Conservation (phyloP, 192 early-diverging fungal genomes). For the Entomortierella parvispora region DNA sequence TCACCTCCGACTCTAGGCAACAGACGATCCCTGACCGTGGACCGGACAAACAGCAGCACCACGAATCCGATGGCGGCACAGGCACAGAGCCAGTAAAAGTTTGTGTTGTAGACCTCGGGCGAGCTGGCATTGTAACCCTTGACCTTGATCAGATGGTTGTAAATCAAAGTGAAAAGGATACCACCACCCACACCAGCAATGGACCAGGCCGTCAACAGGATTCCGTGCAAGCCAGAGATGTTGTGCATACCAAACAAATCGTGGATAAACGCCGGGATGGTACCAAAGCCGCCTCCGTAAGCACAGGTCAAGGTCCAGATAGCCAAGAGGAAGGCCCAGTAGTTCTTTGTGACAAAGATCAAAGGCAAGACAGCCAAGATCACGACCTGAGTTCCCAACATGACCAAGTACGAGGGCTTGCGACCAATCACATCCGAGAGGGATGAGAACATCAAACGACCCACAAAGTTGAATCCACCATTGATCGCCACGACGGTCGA, state of each 20-base stretch:
- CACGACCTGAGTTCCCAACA: slow-evolving; percentile 65
- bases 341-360: slow-evolving; percentile 64
- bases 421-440: slow-evolving; percentile 71
- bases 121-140: slow-evolving; percentile 56
- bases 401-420: slow-evolving; percentile 72
- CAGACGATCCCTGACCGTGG: slow-evolving; percentile 72
- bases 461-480: slow-evolving; percentile 70
- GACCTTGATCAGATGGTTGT: slow-evolving; percentile 59
- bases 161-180: slow-evolving; percentile 70
- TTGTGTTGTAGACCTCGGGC: slow-evolving; percentile 61
- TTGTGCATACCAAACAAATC: slow-evolving; percentile 83
- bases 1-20: slow-evolving; percentile 74
- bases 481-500: slow-evolving; percentile 68
- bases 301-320: slow-evolving; percentile 71
- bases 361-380: slow-evolving; percentile 67
- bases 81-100: slow-evolving; percentile 79
- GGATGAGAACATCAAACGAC: slow-evolving; percentile 62
- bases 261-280: slow-evolving; percentile 78
- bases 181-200: slow-evolving; percentile 74
- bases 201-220: slow-evolving; percentile 81
- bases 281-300: slow-evolving; percentile 81
- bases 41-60: slow-evolving; percentile 67
- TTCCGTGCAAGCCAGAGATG: slow-evolving; percentile 77
- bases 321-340: slow-evolving; percentile 67
- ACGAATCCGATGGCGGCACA: slow-evolving; percentile 66